A percentile compares a stretch with the other conserved stretches of the same genome.
Evolutionary conservation across 2,329 filamentous ascomycete species (phyloP).

Genomic region (Alternaria arborescens): DNA sequence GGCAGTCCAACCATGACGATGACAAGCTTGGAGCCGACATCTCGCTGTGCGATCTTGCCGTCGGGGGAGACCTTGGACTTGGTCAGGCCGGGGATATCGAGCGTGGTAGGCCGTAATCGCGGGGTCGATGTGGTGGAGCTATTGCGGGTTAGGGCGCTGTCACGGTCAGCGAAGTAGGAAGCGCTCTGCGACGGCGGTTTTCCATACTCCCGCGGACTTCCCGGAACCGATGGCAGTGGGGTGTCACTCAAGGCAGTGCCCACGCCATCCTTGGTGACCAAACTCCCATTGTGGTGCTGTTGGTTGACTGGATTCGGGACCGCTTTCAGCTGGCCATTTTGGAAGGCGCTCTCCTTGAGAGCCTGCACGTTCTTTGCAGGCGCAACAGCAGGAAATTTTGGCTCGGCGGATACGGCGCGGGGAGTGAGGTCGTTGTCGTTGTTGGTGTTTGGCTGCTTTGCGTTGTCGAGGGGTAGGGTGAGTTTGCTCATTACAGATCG

Average conservation of each 20-base stretch:
- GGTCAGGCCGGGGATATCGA: conserved; percentile 96
- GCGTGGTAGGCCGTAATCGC: conserved; percentile 86
- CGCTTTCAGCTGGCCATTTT: conserved; percentile 44
- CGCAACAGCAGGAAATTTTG: conserved; percentile 19
- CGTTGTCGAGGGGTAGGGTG: conserved; percentile 33
- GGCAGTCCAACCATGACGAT: conserved; percentile 98
- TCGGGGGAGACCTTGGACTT: conserved; percentile 95
- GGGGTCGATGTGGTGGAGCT: conserved; percentile 82
- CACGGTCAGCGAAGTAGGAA: conserved; percentile 29
- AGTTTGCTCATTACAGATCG: conserved; percentile 60
- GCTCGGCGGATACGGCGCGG: conserved; percentile 22
- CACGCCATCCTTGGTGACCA: conserved; percentile 53
- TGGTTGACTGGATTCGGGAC: conserved; percentile 21
- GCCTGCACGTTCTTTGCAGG: conserved; percentile 35
- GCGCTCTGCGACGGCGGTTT: conserved; percentile 16
- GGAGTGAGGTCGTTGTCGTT: conserved; percentile 30
- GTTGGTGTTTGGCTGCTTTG: conserved; percentile 21
- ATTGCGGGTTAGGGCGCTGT: conserved; percentile 72
- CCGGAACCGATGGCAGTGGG: conserved; percentile 68
- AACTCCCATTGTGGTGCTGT: conserved; percentile 26
- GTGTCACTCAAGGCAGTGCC: conserved; percentile 68
- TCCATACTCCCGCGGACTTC: conserved; percentile 69
- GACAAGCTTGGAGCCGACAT: conserved; percentile 95
- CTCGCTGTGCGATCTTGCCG: conserved; percentile 89
- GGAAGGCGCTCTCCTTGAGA: conserved; percentile 33